Evolutionary conservation across 441 rosid species (phyloP).

Genomic region (Raphanus hybrid): DNA sequence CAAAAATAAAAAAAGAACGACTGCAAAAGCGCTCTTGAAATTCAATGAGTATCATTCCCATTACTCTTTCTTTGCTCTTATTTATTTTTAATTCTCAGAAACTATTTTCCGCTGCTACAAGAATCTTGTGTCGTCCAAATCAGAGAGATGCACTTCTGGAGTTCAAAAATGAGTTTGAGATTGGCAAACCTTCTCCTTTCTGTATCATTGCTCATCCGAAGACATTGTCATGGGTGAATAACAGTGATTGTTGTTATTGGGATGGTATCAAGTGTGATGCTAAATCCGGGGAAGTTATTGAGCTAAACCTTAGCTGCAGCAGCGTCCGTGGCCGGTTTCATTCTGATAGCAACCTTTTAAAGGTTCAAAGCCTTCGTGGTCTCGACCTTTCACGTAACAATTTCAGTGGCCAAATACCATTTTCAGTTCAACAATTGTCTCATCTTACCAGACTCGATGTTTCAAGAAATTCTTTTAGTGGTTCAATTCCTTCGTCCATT

Average conservation of each 20-base stretch:
- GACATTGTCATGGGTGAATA: conserved; percentile 10
- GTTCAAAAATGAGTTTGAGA: neutral
- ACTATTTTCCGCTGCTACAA: neutral
- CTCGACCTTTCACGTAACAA: conserved; percentile 1
- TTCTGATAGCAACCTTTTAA: neutral
- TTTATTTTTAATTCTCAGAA: neutral
- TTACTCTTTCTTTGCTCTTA: neutral
- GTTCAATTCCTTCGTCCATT: neutral
- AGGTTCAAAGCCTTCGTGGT: neutral
- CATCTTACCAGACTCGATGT: neutral
- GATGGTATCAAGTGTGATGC: neutral
- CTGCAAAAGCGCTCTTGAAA: neutral
- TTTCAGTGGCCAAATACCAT: conserved; percentile 1
- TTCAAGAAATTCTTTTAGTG: conserved; percentile 3
- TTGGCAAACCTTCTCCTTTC: neutral
- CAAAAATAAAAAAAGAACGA: neutral
- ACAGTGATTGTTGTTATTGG: conserved; percentile 3
- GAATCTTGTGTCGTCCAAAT: neutral
- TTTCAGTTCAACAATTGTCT: neutral
- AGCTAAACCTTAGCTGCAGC: conserved; percentile 5
- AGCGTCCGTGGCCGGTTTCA: conserved; percentile 1
- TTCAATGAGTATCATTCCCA: neutral
- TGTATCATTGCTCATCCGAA: neutral
- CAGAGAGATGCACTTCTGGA: neutral
- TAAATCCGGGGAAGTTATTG: neutral